Evolutionary conservation across 2,329 filamentous ascomycete species (phyloP).

Genomic region (Fusarium setosum): DNA sequence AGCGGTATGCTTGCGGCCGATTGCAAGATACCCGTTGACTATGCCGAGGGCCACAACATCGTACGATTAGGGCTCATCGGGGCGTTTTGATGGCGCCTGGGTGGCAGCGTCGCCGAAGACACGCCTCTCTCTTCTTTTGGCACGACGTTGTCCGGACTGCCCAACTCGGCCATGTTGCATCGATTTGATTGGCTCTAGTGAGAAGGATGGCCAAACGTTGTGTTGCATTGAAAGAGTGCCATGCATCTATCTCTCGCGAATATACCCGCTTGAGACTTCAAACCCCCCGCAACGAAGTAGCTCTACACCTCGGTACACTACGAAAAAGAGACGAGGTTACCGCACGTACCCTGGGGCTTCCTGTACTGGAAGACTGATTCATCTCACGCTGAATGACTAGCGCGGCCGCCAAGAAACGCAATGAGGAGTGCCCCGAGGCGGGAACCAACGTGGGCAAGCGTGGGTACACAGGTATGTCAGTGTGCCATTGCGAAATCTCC

Average conservation of each 20-base stretch:
- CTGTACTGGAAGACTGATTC: constrained; percentile 1
- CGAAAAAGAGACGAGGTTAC: constrained; percentile 14
- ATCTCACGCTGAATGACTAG: constrained; percentile 15
- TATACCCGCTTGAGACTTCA: neutral
- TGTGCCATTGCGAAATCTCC: constrained; percentile 25
- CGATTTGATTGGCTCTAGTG: neutral
- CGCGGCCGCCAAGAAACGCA: constrained; percentile 28
- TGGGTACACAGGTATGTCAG: constrained; percentile 6
- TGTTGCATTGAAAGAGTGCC: constrained; percentile 7
- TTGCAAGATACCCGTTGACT: neutral
- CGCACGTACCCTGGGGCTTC: constrained; percentile 2
- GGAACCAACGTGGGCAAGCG: constrained; percentile 16
- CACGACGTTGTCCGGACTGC: constrained; percentile 20
- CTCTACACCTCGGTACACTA: constrained; percentile 25
- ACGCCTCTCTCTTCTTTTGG: constrained; percentile 1
- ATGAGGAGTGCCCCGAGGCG: neutral
- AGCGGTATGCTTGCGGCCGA: neutral
- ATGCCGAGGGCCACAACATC: constrained; percentile 16
- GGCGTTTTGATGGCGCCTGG: constrained; percentile 17
- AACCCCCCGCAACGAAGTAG: constrained; percentile 12
- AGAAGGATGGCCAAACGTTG: constrained; percentile 5
- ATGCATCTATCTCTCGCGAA: constrained; percentile 6
- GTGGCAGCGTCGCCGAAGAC: constrained; percentile 14
- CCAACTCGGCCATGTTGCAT: constrained; percentile 17
- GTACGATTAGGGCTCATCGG: constrained; percentile 29